Percentiles rank a stretch among this genome's conserved stretches.
These are phyloP conservation scores for Hypericum perforatum DNA, from an alignment of 345 rosid species.

Conservation along the genomic window DNA sequence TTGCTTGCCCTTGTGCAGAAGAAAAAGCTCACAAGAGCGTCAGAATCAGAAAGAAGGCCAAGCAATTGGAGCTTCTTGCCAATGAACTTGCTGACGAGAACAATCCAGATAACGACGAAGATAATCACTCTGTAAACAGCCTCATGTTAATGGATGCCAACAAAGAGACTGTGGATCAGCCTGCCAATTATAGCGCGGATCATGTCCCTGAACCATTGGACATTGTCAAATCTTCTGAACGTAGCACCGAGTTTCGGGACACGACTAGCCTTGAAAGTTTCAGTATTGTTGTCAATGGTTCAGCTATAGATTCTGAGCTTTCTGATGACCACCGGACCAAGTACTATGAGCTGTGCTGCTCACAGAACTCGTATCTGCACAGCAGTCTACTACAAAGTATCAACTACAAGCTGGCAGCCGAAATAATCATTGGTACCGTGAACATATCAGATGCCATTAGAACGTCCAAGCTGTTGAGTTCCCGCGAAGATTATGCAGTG, in stretches of 20 bases:
- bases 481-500: conserved; percentile 1
- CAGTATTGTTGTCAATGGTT: background rate
- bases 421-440: background rate
- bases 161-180: too few relatives aligned
- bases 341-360: conserved; percentile 3
- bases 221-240: background rate
- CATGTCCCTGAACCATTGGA: too few relatives aligned
- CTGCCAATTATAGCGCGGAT: too few relatives aligned
- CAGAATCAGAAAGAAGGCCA: too few relatives aligned
- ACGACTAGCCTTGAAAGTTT: background rate
- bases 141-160: background rate
- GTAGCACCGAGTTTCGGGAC: background rate
- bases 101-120: background rate
- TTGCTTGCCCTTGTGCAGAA: too few relatives aligned
- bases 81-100: background rate
- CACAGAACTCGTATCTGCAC: background rate
- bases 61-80: too few relatives aligned
- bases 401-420: conserved; percentile 4
- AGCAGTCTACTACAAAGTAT: background rate
- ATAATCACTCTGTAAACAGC: conserved; percentile 1
- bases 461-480: background rate
- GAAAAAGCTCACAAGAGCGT: too few relatives aligned
- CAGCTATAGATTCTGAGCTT: background rate
- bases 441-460: background rate
- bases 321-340: background rate